phyloP scores from a whole-genome alignment of 2,329 filamentous ascomycete genomes.

The Cercospora nicotianae region DNA sequence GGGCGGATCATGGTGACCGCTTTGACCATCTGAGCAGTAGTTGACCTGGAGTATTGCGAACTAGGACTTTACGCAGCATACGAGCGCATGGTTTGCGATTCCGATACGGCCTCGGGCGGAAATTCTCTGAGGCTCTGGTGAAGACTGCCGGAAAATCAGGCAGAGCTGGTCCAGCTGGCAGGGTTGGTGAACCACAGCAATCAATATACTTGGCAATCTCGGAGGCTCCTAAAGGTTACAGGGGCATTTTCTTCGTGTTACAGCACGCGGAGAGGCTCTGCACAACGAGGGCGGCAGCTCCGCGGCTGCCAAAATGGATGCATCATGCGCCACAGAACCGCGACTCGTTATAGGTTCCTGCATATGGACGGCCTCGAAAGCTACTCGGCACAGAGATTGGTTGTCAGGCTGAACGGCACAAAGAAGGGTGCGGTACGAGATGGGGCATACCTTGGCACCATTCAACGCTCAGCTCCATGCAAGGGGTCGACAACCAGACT shows the following conservation, averaged over 20 bases:
- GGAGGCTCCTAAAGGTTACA: not conserved
- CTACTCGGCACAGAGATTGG: not conserved
- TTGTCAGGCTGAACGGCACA: not conserved
- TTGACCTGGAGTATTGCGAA: not conserved
- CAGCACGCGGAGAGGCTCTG: not conserved
- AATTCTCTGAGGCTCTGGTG: not conserved
- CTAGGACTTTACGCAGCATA: not conserved
- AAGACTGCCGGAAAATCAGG: not conserved
- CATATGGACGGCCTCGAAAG: not conserved
- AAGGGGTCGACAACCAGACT: not conserved
- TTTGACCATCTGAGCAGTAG: constrained; percentile 7
- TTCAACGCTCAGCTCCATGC: not conserved
- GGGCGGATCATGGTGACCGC: constrained; percentile 10
- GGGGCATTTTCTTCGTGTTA: not conserved
- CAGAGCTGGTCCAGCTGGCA: not conserved
- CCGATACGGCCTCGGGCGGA: not conserved
- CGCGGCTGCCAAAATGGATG: not conserved
- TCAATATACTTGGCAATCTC: not conserved
- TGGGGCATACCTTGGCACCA: not conserved
- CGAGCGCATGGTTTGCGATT: not conserved
- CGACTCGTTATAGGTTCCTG: not conserved
- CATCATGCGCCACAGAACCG: not conserved
- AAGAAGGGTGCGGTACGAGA: not conserved
- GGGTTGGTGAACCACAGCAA: not conserved
- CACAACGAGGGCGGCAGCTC: not conserved